Base-by-base conservation (phyloP, 441 rosid genomes). In the Croton setiger region DNA sequence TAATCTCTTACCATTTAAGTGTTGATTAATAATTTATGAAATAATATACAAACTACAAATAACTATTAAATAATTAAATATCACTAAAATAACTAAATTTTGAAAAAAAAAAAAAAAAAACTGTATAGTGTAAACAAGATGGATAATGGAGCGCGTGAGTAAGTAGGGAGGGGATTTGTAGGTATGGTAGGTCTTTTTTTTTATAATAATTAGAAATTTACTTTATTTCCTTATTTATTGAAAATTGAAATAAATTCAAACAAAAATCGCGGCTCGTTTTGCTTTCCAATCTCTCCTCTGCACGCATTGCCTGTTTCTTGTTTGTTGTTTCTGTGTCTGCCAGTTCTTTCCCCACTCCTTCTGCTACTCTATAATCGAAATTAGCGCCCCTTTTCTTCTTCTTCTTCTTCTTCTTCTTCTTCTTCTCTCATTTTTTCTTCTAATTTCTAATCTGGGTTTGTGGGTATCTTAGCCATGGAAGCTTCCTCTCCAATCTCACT, bases 401-500 rank as follows among this genome's bases (percentile, higher is more conserved):
- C 15, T 23, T 57, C 18, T 55, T 60, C 56, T 12, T 10, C 49
- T 56, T 36, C 18, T 35, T 20, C 21, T 44, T 21, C 54, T 44
- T 49, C 27, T 18, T 60, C 55, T 17, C 31, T 27, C 31, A 27
- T 27, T 27, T 27, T 27, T 27, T 2, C 31, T 27, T 27, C 31
- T 27, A 27, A 27, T 27, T n/a, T 67, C 71, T 45, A 74, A 33
- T 57, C 60, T 49, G 71, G 49, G 60, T 15, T 39, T 7, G 8
- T 39, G 43, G 43, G 43, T 7, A 15, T 75, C 67, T 61, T 47
- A 12, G 66, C 47, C 63, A 87, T 87, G 97, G 91, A 84, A 79
- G 70, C 90, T 27, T 36, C 87, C 36, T 83, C 93, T 0, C 88
- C 91, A 51, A 66, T 71, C 70, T 61, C 85, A 60, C 14, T 78